Conservation (phyloP, 768 basidiomycete species). For the Boletellus ananas region DNA sequence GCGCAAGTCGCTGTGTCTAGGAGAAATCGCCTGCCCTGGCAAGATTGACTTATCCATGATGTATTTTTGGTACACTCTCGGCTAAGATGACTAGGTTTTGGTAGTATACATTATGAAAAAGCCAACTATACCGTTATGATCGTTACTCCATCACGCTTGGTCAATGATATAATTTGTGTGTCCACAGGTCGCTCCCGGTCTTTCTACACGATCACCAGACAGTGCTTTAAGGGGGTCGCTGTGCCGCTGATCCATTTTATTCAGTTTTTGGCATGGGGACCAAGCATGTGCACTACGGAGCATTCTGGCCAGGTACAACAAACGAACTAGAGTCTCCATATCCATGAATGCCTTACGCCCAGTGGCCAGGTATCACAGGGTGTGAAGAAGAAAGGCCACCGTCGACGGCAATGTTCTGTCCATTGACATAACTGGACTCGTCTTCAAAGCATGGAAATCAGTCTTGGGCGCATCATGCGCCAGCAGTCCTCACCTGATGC, state of each 20-base stretch:
- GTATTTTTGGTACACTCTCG: no score
- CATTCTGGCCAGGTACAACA: not conserved
- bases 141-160: no score
- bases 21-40: no score
- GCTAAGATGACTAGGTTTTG: no score
- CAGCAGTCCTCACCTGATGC: conserved; percentile 65
- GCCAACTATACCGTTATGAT: no score
- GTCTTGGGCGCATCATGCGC: conserved; percentile 2
- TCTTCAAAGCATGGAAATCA: conserved; percentile 41
- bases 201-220: not conserved
- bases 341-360: conserved; percentile 39
- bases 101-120: no score
- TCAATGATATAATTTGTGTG: no score
- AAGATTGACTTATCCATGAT: no score
- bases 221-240: not conserved
- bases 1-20: no score
- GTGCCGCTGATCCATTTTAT: not conserved
- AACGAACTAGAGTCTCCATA: not conserved
- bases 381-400: conserved; percentile 80
- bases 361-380: conserved; percentile 74
- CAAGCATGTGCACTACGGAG: not conserved
- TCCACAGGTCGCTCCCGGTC: no score
- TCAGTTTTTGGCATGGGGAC: no score
- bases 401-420: conserved; percentile 81
- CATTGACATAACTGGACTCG: conserved; percentile 90